Conservation (phyloP, 768 basidiomycete genomes). For the Lactarius indigo region DNA sequence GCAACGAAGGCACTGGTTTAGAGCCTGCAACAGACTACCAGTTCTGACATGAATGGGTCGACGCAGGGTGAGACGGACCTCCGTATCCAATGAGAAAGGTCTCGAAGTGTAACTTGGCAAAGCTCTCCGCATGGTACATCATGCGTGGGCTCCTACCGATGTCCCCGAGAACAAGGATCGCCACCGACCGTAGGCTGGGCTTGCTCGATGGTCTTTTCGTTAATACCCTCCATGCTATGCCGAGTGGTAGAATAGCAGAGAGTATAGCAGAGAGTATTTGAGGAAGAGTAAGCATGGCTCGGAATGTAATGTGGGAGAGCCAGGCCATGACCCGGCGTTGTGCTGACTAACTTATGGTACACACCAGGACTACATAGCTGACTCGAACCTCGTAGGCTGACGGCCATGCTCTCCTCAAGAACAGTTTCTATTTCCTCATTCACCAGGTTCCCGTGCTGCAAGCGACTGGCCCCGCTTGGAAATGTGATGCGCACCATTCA, state of each 20-base stretch:
- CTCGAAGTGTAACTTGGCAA: constrained; percentile 72
- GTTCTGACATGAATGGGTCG: background rate
- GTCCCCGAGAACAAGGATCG: constrained; percentile 90
- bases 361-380: background rate
- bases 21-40: constrained; percentile 51
- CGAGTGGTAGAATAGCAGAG: background rate
- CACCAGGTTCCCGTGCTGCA: background rate
- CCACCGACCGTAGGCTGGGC: constrained; percentile 61
- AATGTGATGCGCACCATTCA: constrained; percentile 8
- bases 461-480: background rate
- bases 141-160: constrained; percentile 94
- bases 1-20: constrained; percentile 68
- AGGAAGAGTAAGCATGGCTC: background rate
- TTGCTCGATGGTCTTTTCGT: background rate
- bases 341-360: constrained; percentile 11
- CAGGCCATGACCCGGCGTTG: background rate
- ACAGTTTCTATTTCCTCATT: background rate
- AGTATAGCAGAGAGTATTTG: constrained; percentile 8
- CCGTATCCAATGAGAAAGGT: constrained; percentile 83
- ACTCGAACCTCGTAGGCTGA: background rate
- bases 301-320: background rate
- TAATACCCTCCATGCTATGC: constrained; percentile 12
- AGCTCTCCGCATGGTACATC: constrained; percentile 98
- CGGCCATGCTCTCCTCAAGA: constrained; percentile 10
- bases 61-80: constrained; percentile 45